These are phyloP conservation scores for Alternaria sp. DNA, from an alignment of 2,329 filamentous ascomycete species.

Conservation along the genomic window DNA sequence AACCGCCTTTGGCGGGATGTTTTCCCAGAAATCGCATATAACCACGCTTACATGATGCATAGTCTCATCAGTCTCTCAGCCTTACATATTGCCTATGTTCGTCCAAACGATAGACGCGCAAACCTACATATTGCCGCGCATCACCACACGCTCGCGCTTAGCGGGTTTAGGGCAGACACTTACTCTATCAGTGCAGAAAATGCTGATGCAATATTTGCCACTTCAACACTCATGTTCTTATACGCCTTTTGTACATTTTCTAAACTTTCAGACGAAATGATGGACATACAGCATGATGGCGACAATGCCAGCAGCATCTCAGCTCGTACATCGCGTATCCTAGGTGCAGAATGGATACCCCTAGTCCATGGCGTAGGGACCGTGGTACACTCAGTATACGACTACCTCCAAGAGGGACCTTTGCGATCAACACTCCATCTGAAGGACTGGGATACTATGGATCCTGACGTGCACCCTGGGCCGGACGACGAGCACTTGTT, in stretches of 20 bases:
- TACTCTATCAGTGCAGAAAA: slow-evolving; percentile 9
- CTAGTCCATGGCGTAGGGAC: slow-evolving; percentile 23
- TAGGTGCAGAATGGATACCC: slow-evolving; percentile 34
- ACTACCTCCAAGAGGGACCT: slow-evolving; percentile 22
- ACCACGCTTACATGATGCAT: slow-evolving; percentile 26
- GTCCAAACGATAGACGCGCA: slow-evolving; percentile 10
- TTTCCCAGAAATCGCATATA: slow-evolving; percentile 24
- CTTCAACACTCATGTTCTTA: slow-evolving; percentile 22
- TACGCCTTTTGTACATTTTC: slow-evolving; percentile 31
- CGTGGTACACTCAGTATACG: slow-evolving; percentile 17
- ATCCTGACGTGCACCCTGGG: slow-evolving; percentile 10
- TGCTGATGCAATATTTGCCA: slow-evolving; percentile 26
- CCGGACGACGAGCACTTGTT: slow-evolving; percentile 19
- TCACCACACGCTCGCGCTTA: slow-evolving; percentile 23
- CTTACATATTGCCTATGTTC: slow-evolving; percentile 25
- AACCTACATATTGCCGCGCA: slow-evolving; percentile 15
- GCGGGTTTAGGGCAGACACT: slow-evolving; percentile 22
- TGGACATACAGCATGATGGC: neutral
- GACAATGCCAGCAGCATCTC: neutral
- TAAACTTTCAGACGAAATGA: slow-evolving; percentile 19
- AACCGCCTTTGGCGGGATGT: slow-evolving; percentile 25
- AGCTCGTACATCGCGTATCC: slow-evolving; percentile 18
- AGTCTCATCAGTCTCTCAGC: slow-evolving; percentile 28
- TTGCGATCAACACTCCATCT: slow-evolving; percentile 21
- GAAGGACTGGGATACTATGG: slow-evolving; percentile 23